Base-by-base conservation (phyloP, 148 eudicot genomes). In the Silene conica region DNA sequence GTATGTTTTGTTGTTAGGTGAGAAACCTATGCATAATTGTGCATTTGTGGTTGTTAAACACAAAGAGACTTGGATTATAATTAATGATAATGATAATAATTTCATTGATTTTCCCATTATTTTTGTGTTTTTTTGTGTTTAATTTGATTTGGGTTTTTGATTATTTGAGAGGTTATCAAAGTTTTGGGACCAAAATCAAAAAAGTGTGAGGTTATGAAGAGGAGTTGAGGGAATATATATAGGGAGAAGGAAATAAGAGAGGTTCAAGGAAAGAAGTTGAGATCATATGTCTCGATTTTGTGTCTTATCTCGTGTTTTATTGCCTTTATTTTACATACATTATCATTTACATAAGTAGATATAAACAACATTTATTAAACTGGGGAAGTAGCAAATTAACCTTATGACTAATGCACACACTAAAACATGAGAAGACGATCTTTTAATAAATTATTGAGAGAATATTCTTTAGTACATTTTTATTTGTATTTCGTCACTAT, bases 1-100 rank as follows among this genome's bases (percentile, higher is more conserved):
- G 71, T 26, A 94, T 5, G 25, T 0, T 9, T 22, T 73, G 81
- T 87, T 89, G 80, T 50, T 88, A 8, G 87, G 87, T 0, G 77
- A 14, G 71, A 74, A 77, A 60, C 68, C 16, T 2, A 34, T 21
- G 76, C 97, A 91, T 12, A 78, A 45, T 71, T 85, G 69, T 3
- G 84, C 69, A 41, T 23, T 19, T 8, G 66, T 48, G 6, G 63
- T 52, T 16, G 74, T 52, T 20, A 71, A 21, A 19, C 68, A 56
- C 25, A 76, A 58, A 20, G 43, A 68, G 8, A 67, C 2, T 67
- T 43, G 55, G 5, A 41, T 20, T 1, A 43, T 0, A 12, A 15
- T 12, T 6, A 74, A 56, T 25, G 79, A 78, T 11, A 81, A 68
- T 31, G 77, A 77, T 18, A 75, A 11, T 10, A 74, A 66, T 14